phyloP scores from a whole-genome alignment of 257 asterid species.

The Voacanga thouarsii region DNA sequence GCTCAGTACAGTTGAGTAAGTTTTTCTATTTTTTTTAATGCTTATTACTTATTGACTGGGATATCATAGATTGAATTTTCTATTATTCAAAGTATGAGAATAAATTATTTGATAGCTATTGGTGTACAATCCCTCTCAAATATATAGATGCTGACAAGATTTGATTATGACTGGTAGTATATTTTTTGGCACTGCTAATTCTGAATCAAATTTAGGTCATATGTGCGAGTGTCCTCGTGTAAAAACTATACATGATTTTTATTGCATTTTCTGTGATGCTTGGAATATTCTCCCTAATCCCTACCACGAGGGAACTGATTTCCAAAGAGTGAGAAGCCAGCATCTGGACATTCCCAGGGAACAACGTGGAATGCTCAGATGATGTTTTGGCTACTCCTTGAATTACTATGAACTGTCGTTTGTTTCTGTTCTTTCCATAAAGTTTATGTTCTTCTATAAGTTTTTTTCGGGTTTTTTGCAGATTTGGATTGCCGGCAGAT shows the following conservation, averaged over 20 bases:
- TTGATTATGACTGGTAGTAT: background rate
- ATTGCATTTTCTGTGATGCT: background rate
- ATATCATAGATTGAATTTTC: slow-evolving; percentile 1
- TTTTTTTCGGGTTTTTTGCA: slow-evolving; percentile 19
- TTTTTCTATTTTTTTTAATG: background rate
- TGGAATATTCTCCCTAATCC: background rate
- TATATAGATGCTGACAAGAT: background rate
- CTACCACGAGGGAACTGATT: background rate
- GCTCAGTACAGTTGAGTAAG: slow-evolving; percentile 80
- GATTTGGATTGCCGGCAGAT: slow-evolving; percentile 72
- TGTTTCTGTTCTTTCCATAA: background rate
- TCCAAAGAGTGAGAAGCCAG: background rate
- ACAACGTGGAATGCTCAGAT: background rate
- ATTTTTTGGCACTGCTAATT: background rate
- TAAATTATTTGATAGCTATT: slow-evolving; percentile 1
- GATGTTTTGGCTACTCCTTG: background rate
- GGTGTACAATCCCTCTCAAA: background rate
- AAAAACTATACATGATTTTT: background rate
- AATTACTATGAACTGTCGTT: background rate
- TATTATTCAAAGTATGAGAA: slow-evolving; percentile 1
- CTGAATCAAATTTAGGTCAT: background rate
- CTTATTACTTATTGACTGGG: background rate
- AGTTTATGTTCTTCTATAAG: background rate
- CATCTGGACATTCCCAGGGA: background rate
- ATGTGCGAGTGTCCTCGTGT: background rate